Base-by-base conservation (phyloP, 768 basidiomycete genomes). In the Tulasnella sp. region DNA sequence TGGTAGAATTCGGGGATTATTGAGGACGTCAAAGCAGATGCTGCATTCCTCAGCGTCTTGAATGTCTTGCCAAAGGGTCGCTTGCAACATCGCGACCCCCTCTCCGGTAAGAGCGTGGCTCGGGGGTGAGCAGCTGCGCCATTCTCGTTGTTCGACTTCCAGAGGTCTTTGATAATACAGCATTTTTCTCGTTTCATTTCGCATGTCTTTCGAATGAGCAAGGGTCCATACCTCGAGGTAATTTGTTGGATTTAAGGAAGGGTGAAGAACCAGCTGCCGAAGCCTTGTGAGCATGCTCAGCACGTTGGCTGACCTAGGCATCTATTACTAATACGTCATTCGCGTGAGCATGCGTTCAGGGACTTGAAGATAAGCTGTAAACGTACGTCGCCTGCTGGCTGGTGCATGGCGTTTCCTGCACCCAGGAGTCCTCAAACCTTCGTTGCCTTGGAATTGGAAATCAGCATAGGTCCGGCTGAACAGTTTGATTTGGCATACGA, bases 1-100 rank as follows among this genome's bases (percentile, higher is more conserved):
- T 68, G 85, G 84, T 0, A 93, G 93, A 77, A 94, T 93, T 67
- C 91, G 85, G 2, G 92, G 88, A 38, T 93, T 89, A 19, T 83
- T 85, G 11, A 80, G 76, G 25, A 37, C 37, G 49, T 81, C 79
- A 71, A 79, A 80, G 42, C 79, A 76, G 36, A 78, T 68, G 34
- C 93, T 91, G 80, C 93, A 94, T 81, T 94, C 93, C 83, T 93
- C 91, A 72, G 85, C 90, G 78, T 94, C 92, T 80, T 94, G 93
- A 45, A 93, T 89, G 0, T 88, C 88, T 80, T 90, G 87, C 15
- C 86, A 85, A 64, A 94, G 86, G 4, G 87, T 78, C 31, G 79
- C 82, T 80, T 93, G 91, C 40, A 94, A 82, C 31, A 86, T 86
- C 1, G 82, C 77, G 79, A 85, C 89, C 29, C 90, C 86, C 64